These are phyloP conservation scores for Teratosphaeria epicoccoides DNA, from an alignment of 2,329 filamentous ascomycete genomes.

Conservation along the genomic window DNA sequence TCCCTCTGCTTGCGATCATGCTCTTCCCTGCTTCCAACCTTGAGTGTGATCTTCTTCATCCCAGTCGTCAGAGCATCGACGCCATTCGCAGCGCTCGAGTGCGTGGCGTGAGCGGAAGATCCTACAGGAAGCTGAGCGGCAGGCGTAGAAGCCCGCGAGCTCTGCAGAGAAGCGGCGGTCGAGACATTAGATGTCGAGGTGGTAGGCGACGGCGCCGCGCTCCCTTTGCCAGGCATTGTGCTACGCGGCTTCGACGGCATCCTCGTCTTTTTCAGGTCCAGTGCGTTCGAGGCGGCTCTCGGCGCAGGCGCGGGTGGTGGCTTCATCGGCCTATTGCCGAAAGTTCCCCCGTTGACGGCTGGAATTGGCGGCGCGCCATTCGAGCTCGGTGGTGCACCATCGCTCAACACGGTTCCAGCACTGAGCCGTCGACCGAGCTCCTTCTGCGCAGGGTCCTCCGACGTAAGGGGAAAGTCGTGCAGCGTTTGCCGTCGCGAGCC, in stretches of 20 bases:
- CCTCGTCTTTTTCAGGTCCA: slow-evolving; percentile 20
- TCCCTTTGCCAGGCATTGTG: neutral
- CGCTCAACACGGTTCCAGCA: slow-evolving; percentile 20
- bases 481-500: slow-evolving; percentile 28
- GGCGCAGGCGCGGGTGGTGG: slow-evolving; percentile 15
- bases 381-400: slow-evolving; percentile 8
- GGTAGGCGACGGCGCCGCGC: neutral
- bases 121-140: neutral
- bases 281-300: neutral
- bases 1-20: slow-evolving; percentile 34
- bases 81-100: slow-evolving; percentile 13
- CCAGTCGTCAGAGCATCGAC: slow-evolving; percentile 43
- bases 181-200: neutral
- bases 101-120: neutral
- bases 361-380: slow-evolving; percentile 15
- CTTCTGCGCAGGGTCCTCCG: slow-evolving; percentile 9
- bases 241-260: slow-evolving; percentile 8
- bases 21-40: slow-evolving; percentile 47
- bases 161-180: neutral
- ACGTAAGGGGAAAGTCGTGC: slow-evolving; percentile 22
- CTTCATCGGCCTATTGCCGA: slow-evolving; percentile 20
- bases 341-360: slow-evolving; percentile 6
- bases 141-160: neutral
- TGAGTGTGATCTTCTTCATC: slow-evolving; percentile 49
- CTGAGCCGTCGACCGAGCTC: slow-evolving; percentile 23